Evolutionary conservation across 1,139 yeast species (phyloP), one percentile per base, ranked within the genome.

Genomic region (Suhomyces anneliseae): DNA sequence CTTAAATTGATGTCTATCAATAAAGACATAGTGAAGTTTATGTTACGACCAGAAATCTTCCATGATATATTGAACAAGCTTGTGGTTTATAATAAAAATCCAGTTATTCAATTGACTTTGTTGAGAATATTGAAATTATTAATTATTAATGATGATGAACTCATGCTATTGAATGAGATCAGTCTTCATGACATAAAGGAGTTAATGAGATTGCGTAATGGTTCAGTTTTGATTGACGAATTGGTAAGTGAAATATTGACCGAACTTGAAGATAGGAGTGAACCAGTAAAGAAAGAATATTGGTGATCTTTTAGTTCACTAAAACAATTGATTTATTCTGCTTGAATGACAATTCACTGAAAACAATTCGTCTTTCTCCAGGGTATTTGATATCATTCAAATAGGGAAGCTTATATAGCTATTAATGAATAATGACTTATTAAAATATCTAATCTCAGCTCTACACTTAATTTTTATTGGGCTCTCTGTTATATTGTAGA

Each of bases 141-240:
- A 32, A 54, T 66, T 24, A 33, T 45, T 10, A 38, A 44, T n/a
- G 43, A 39, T 8, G 40, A 43, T 11, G 48, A 54, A 6, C 39
- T 40, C 27, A 40, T 39, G 14, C 52, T 48, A 6, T 54, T 72
- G 43, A 47, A 45, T 4, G 40, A 53, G 6, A 56, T 71, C 39
- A 59, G 57, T 34, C 35, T 46, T 11, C 43, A 44, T 3, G 50
- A 55, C 5, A 45, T 40, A n/a, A 42, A 39, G n/a, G 52, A 47
- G 4, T 55, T 72, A 43, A 47, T 70, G 39, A 59, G 57, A 34
- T 51, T 60, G 10, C 55, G 64, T 36, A 60, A 60, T 38, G 61
- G 60, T 9, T 70, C 76, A 5, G 64, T 72, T 5, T 70, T 72
- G 54, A 68, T 72, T 2, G 72, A 66, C 32, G 76, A 70, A 49